These are phyloP conservation scores for Rosa hybrid DNA, from an alignment of 331 rosid genomes.

Conservation along the genomic window DNA sequence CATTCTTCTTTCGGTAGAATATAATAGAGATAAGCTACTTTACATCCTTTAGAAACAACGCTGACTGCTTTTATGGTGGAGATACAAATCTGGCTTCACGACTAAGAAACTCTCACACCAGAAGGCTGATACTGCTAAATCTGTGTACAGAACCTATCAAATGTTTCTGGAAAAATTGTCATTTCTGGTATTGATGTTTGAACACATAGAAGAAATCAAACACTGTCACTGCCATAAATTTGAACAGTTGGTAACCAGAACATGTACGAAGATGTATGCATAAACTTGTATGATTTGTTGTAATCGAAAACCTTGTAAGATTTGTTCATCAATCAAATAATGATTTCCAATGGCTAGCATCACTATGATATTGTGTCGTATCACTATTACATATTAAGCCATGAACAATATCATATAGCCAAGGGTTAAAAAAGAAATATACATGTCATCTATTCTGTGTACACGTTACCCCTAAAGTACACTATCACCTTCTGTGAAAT, in stretches of 20 bases:
- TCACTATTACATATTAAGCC: neutral
- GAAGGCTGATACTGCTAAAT: neutral
- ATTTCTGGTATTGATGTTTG: neutral
- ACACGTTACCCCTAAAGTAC: neutral
- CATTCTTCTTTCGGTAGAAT: neutral
- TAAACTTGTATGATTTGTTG: neutral
- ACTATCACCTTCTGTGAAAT: neutral
- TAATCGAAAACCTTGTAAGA: neutral
- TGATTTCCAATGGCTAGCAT: neutral
- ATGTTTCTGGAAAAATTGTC: neutral
- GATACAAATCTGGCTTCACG: neutral
- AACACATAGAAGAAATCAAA: neutral
- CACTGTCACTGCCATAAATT: neutral
- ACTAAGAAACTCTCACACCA: neutral
- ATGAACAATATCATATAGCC: neutral
- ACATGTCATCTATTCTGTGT: neutral
- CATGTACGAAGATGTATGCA: neutral
- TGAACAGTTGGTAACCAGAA: neutral
- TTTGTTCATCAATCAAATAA: neutral
- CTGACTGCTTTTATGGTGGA: neutral
- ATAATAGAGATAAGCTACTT: neutral
- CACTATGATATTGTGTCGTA: neutral
- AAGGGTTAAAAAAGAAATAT: conserved; percentile 1
- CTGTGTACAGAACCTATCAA: neutral
- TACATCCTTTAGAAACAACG: neutral